A percentile compares a stretch with the other conserved stretches of the same genome.
phyloP scores from a whole-genome alignment of 1,284 basidiomycete species.

The Ganoderma multipileum region DNA sequence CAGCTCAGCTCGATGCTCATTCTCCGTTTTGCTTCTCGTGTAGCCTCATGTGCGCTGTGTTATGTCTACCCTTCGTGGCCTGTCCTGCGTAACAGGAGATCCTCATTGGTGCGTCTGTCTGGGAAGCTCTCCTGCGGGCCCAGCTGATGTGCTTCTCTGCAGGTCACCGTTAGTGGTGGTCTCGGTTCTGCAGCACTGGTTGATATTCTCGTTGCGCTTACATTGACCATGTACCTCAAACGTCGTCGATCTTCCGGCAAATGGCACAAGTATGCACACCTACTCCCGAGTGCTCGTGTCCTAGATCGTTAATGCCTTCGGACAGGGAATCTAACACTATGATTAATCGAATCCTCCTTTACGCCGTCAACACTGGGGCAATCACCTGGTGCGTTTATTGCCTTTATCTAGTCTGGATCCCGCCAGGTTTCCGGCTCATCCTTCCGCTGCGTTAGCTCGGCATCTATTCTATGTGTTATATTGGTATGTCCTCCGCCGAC shows the following conservation, averaged over 20 bases:
- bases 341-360: conserved; percentile 27
- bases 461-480: conserved; percentile 27
- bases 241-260: conserved; percentile 14
- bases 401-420: not conserved
- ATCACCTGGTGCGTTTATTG: conserved; percentile 22
- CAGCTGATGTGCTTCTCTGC: not conserved
- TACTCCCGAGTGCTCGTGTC: not conserved
- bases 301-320: too few relatives aligned
- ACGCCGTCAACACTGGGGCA: conserved; percentile 31
- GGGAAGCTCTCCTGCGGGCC: not conserved
- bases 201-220: conserved; percentile 27
- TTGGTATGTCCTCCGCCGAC: conserved; percentile 14
- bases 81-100: conserved; percentile 13
- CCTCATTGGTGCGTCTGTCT: conserved; percentile 17
- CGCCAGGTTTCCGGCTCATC: not conserved
- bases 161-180: conserved; percentile 29
- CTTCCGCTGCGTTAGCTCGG: conserved; percentile 14
- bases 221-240: conserved; percentile 26
- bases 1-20: not conserved
- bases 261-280: conserved; percentile 24
- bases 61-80: conserved; percentile 27
- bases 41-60: conserved; percentile 24
- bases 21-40: not conserved
- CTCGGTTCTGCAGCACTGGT: conserved; percentile 30
- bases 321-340: conserved; percentile 25